A percentile compares a stretch with the other conserved stretches of the same genome.
Evolutionary conservation across 2,329 filamentous ascomycete species (phyloP).

Genomic region (Calonectria hongkongensis): DNA sequence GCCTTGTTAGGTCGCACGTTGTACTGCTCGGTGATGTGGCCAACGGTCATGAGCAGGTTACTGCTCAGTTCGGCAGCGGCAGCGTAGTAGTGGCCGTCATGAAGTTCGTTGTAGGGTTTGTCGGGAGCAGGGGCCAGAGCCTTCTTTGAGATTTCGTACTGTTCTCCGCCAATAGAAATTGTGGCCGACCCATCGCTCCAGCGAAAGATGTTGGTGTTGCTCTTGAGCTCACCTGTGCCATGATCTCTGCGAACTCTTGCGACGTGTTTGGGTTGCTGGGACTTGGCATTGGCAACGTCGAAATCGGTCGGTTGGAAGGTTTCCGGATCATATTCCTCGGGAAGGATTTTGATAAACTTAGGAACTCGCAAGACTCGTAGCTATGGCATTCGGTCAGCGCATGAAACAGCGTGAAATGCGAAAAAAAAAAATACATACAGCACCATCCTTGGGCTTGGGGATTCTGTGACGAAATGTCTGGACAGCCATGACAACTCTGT

Average conservation of each 20-base stretch:
- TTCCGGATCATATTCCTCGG: conserved; percentile 79
- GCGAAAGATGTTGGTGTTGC: conserved; percentile 83
- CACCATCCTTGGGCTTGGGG: conserved; percentile 82
- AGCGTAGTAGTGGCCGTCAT: conserved; percentile 86
- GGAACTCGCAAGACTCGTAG: conserved; percentile 83
- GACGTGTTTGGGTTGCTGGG: conserved; percentile 77
- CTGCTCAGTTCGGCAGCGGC: conserved; percentile 82
- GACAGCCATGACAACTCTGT: conserved; percentile 77
- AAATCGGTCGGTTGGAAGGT: conserved; percentile 77
- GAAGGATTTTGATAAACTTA: conserved; percentile 81
- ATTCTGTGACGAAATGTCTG: conserved; percentile 81
- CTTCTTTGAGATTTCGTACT: conserved; percentile 85
- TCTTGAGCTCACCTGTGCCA: conserved; percentile 79
- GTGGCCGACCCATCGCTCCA: conserved; percentile 89
- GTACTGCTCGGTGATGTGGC: conserved; percentile 84
- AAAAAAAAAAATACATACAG: conserved; percentile 69
- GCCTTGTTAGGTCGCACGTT: conserved; percentile 80
- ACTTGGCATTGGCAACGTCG: conserved; percentile 71
- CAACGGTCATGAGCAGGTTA: conserved; percentile 82
- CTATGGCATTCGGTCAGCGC: conserved; percentile 61
- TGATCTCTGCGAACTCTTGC: conserved; percentile 82
- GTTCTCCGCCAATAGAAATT: conserved; percentile 83
- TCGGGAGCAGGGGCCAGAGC: conserved; percentile 77
- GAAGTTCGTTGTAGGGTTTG: conserved; percentile 78
- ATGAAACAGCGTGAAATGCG: not conserved